Evolutionary conservation across 1,139 yeast genomes (phyloP).

Genomic region (Yamadazyma friedrichii): DNA sequence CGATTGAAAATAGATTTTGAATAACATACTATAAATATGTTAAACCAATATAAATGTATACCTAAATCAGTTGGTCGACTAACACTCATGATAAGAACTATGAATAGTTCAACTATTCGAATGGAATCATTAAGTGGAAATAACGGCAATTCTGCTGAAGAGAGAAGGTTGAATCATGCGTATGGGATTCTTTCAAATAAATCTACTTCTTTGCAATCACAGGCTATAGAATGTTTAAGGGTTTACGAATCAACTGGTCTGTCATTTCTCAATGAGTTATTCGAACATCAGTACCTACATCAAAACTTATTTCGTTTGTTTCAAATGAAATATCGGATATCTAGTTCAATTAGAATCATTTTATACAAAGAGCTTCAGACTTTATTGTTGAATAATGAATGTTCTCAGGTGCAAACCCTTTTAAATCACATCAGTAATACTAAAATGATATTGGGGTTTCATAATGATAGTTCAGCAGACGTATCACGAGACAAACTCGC

Average conservation of each 20-base stretch:
- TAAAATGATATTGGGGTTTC: neutral
- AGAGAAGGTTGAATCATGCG: neutral
- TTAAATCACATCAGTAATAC: neutral
- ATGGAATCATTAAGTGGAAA: no score
- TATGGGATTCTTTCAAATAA: constrained; percentile 6
- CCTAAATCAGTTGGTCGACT: no score
- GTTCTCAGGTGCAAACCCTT: neutral
- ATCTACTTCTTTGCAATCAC: neutral
- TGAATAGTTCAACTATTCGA: no score
- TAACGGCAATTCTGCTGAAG: no score
- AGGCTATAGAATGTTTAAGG: neutral
- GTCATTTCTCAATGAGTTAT: neutral
- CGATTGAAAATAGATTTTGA: neutral
- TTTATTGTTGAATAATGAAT: neutral
- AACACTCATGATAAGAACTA: no score
- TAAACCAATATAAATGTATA: no score
- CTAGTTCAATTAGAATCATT: neutral
- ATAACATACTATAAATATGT: no score
- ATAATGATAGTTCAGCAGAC: neutral
- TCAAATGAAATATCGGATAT: neutral
- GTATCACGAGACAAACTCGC: constrained; percentile 6
- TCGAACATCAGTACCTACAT: neutral
- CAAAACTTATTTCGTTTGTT: neutral
- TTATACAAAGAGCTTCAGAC: neutral
- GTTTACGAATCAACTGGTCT: neutral